Evolutionary conservation across 805 yeast genomes (phyloP), one percentile per base, ranked within the genome.

Genomic region (Torulaspora microellipsoides): DNA sequence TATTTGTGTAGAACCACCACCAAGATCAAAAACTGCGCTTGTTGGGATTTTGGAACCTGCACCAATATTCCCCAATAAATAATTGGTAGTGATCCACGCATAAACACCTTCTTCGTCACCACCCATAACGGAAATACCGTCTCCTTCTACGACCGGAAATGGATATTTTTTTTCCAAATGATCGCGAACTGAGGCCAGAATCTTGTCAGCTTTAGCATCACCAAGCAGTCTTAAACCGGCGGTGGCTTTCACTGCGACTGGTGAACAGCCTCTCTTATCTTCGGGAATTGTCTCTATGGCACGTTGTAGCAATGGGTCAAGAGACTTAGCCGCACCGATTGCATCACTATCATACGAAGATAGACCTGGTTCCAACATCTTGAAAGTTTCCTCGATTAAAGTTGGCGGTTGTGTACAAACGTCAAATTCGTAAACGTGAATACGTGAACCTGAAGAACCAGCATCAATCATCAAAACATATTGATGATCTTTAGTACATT

Each of bases 1-100:
- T 69, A 93, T 89, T 70, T 95, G 99, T 11, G 99, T 93, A 6
- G 97, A 88, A 3, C 98, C 98, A 59, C 99, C 99, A 56, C 99
- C 99, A 47, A 93, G 77, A 66, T 93, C 99, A 60, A 93, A 93
- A 9, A 93, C 95, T 15, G 98, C 99, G 38, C 95, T 95, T 10
- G 99, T 93, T 27, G 95, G 89, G 20, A 69, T 64, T 65, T 83
- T 83, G 32, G 78, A 81, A 27, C 67, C 64, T 15, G 80, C 64
- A 12, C 98, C 99, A 64, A 93, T 91, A 70, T 91, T 93, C 33
- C 97, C 98, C 55, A 91, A 75, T 52, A 93, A 71, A 65, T 82
- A 93, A 70, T 93, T 93, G 39, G 96, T 82, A 23, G 99, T 93
- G 65, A 93, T 85, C 99, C 99, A 93, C 1, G 99, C 99, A 61